Evolutionary conservation across 2,329 filamentous ascomycete species (phyloP), one percentile per base, ranked within the genome.

Genomic region (Exophiala sp.): DNA sequence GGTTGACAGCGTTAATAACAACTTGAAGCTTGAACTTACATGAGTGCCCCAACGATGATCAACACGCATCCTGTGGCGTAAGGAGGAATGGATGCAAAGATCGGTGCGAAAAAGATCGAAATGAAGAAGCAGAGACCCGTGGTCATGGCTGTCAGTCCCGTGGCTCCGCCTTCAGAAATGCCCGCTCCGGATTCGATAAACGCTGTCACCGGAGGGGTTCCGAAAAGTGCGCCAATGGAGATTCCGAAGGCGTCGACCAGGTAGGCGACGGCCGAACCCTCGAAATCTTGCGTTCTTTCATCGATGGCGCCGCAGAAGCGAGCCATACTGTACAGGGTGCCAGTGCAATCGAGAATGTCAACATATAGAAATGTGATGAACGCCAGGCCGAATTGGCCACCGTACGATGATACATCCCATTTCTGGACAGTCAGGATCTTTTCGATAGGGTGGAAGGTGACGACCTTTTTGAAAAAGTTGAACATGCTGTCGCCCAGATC

Each of bases 11-110:
- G 24, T 27, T n/a, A n/a, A n/a, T n/a, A n/a, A n/a, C n/a, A n/a
- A n/a, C n/a, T 27, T 27, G 24, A 27, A 27, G 24, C 6, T 5
- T 27, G 10, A 27, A 86, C 78, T 54, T 81, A 78, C 88, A 94
- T 94, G 77, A 94, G 84, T 16, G 83, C 82, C n/a, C 88, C 88
- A 47, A 95, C 87, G 32, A 95, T 81, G 59, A 95, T 77, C 21
- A 94, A 77, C n/a, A 89, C 89, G 65, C 85, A 89, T 41, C 88
- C 88, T 0, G 88, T 95, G 2, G 88, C 88, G 86, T 87, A 94
- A 0, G 88, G 83, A 3, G 88, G 88, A 50, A 94, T 93, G 0
- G 86, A 90, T 8, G 88, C 88, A 63, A 94, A 94, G 50, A 94
- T 91, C 0, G 88, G 88, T 0, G 88, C 88, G 65, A 94, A 94